Conservation (phyloP, 306 rosid genomes). For the Crataegus laevigata region DNA sequence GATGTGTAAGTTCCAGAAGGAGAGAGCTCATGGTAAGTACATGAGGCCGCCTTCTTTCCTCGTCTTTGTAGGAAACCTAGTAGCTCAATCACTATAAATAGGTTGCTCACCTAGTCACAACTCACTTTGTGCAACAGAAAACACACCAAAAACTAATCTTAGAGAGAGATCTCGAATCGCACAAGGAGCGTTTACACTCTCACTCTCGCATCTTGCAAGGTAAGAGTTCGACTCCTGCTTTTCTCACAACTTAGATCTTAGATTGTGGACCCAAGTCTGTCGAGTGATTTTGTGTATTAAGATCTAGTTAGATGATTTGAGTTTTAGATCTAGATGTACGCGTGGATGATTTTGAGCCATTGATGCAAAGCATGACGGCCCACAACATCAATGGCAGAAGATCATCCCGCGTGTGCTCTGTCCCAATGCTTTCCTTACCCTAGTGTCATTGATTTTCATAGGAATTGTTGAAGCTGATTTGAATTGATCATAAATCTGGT, state of each 20-base stretch:
- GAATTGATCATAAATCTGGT: background rate
- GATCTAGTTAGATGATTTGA: background rate
- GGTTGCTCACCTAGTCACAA: background rate
- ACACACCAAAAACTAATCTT: background rate
- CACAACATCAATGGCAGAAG: background rate
- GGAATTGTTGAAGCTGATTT: background rate
- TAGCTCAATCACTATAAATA: background rate
- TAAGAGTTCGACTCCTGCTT: background rate
- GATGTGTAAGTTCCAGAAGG: background rate
- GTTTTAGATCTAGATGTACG: background rate
- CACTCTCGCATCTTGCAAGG: background rate
- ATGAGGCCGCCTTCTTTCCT: background rate
- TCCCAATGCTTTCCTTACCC: background rate
- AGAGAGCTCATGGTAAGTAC: constrained; percentile 9
- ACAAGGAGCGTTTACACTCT: background rate
- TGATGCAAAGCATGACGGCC: background rate
- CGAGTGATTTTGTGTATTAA: background rate
- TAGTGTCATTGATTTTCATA: background rate
- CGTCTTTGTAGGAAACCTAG: background rate
- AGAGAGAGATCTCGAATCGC: background rate
- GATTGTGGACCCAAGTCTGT: background rate
- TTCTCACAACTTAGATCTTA: background rate
- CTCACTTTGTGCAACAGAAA: background rate
- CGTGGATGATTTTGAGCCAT: background rate
- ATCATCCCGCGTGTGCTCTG: background rate